Percentiles rank a stretch among this genome's conserved stretches.
phyloP scores from a whole-genome alignment of 1,284 basidiomycete species.

The Naganishia sp. region DNA sequence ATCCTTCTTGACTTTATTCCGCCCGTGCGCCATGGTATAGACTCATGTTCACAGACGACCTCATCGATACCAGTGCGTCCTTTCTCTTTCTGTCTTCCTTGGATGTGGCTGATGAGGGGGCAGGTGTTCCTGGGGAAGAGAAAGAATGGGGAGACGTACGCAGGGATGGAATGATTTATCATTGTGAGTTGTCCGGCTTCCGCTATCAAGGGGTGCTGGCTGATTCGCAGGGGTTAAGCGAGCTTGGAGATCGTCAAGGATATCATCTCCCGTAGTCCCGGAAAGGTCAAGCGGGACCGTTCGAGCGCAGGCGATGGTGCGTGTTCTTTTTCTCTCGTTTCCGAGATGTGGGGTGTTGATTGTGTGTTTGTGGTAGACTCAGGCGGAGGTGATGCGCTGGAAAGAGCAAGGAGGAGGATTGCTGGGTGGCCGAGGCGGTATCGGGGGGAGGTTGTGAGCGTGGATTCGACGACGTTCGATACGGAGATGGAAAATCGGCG shows the following conservation, averaged over 20 bases:
- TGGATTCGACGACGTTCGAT: not conserved
- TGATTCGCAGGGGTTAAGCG: not conserved
- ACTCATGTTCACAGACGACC: constrained; percentile 23
- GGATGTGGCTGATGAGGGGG: not conserved
- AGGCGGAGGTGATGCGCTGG: not conserved
- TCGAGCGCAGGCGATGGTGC: not conserved
- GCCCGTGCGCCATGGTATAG: not conserved
- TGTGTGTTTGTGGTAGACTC: not conserved
- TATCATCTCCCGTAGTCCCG: constrained; percentile 11
- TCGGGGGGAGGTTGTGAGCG: not conserved
- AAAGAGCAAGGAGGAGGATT: constrained; percentile 12
- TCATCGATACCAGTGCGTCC: constrained; percentile 21
- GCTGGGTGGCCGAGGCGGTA: constrained; percentile 8
- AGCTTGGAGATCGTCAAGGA: constrained; percentile 17
- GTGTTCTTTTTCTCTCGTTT: not conserved
- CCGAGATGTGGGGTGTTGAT: not conserved
- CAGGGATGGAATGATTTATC: constrained; percentile 16
- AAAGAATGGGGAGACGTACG: constrained; percentile 4
- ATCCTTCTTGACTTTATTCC: not conserved
- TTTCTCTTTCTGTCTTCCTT: not conserved
- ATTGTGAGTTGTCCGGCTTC: not conserved
- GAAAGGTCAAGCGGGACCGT: constrained; percentile 4
- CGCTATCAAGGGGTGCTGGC: no score
- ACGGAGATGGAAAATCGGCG: no score
- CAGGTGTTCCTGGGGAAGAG: constrained; percentile 8